A percentile compares a stretch with the other conserved stretches of the same genome.
phyloP scores from a whole-genome alignment of 768 basidiomycete species.

The Boletus vinaceobasis region DNA sequence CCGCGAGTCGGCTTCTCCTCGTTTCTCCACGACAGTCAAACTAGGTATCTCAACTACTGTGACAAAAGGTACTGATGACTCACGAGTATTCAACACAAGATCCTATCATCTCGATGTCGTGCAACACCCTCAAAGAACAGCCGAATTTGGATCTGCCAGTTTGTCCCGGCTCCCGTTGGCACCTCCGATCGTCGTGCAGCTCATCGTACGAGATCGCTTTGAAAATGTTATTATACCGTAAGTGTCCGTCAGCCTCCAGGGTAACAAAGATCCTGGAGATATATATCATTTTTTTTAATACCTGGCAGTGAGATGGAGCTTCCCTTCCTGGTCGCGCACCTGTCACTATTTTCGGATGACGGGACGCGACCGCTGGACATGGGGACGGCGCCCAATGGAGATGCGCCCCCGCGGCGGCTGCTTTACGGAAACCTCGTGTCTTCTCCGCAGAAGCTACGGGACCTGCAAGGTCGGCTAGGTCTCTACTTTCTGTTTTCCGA shows the following conservation, averaged over 20 bases:
- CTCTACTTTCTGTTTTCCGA: constrained; percentile 90
- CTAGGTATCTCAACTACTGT: constrained; percentile 40
- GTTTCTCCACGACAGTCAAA: constrained; percentile 51
- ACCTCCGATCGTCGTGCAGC: constrained; percentile 78
- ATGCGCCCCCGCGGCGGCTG: constrained; percentile 50
- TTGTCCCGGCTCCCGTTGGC: constrained; percentile 80
- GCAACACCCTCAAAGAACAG: constrained; percentile 79
- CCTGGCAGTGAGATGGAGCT: constrained; percentile 73
- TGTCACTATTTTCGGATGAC: constrained; percentile 71
- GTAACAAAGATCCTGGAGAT: constrained; percentile 19
- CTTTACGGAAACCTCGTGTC: constrained; percentile 87
- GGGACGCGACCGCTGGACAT: constrained; percentile 62
- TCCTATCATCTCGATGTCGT: constrained; percentile 80
- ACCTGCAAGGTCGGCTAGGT: constrained; percentile 77
- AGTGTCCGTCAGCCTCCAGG: constrained; percentile 36
- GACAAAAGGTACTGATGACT: constrained; percentile 12
- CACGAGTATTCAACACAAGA: constrained; percentile 34
- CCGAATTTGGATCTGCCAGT: constrained; percentile 72
- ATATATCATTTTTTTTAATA: constrained; percentile 16
- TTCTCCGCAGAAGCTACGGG: constrained; percentile 73
- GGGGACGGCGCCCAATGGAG: constrained; percentile 48
- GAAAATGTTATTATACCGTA: constrained; percentile 78
- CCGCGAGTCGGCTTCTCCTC: constrained; percentile 59
- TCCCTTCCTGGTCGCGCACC: constrained; percentile 82
- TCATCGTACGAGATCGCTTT: constrained; percentile 68